Conservation (phyloP, 2,329 filamentous ascomycete species). For the Diaporthe sp. region DNA sequence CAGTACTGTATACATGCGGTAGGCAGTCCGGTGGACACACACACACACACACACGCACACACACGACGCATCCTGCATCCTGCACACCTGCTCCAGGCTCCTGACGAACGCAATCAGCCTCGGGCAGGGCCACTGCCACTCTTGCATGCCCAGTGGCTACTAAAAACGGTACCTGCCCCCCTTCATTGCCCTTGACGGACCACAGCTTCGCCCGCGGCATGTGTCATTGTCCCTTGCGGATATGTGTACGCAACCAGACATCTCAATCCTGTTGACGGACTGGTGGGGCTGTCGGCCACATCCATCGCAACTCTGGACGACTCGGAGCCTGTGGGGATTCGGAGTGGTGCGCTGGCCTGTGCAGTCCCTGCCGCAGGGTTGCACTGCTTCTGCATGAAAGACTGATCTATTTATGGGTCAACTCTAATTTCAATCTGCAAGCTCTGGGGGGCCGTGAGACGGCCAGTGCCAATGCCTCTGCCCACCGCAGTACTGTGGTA, state of each 20-base stretch:
- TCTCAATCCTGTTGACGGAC: constrained; percentile 14
- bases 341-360: constrained; percentile 33
- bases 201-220: constrained; percentile 4
- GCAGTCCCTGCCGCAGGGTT: constrained; percentile 37
- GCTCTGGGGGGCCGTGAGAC: constrained; percentile 31
- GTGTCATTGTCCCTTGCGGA: constrained; percentile 22
- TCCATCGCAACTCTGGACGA: constrained; percentile 15
- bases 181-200: not conserved
- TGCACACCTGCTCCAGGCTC: constrained; percentile 16
- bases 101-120: constrained; percentile 21
- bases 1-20: not conserved
- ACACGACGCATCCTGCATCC: constrained; percentile 28
- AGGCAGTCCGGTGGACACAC: not conserved
- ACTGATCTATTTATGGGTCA: constrained; percentile 40
- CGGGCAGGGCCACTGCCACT: constrained; percentile 19
- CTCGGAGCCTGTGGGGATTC: constrained; percentile 28
- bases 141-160: constrained; percentile 8
- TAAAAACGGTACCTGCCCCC: not conserved
- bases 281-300: constrained; percentile 18
- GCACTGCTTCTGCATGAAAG: constrained; percentile 39
- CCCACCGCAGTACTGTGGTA: constrained; percentile 2
- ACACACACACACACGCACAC: not conserved
- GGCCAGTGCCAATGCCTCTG: constrained; percentile 31
- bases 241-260: constrained; percentile 11
- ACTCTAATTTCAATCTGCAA: constrained; percentile 41